phyloP scores from a whole-genome alignment of 176 grass and related monocot species.

The Carex scoparia region DNA sequence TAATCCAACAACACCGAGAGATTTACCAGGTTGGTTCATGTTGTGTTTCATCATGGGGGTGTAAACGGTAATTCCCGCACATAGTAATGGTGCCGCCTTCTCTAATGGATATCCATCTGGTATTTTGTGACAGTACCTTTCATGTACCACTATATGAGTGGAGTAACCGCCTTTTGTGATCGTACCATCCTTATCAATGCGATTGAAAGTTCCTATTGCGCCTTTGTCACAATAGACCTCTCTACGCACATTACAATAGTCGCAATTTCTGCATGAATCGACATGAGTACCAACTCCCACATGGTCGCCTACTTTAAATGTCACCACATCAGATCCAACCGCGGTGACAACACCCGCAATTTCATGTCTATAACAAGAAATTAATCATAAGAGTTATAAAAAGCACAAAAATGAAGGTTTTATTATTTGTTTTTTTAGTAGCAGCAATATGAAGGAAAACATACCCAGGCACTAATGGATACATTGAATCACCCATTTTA shows the following conservation, averaged over 20 bases:
- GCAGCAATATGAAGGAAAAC: neutral
- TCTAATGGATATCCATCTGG: conserved; percentile 30
- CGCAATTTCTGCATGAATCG: conserved; percentile 31
- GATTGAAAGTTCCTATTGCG: conserved; percentile 29
- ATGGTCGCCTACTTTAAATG: conserved; percentile 37
- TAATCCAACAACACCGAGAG: conserved; percentile 44
- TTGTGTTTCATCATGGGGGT: conserved; percentile 35
- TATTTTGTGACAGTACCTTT: conserved; percentile 37
- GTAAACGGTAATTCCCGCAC: conserved; percentile 50
- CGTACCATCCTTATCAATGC: conserved; percentile 25
- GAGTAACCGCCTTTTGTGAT: conserved; percentile 42
- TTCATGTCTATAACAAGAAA: conserved; percentile 36
- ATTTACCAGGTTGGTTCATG: conserved; percentile 32
- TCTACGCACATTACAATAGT: conserved; percentile 13
- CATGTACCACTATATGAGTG: conserved; percentile 27
- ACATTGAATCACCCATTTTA: conserved; percentile 29
- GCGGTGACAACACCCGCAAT: conserved; percentile 32
- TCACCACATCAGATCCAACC: conserved; percentile 23
- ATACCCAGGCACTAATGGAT: conserved; percentile 74
- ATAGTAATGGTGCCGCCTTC: conserved; percentile 34
- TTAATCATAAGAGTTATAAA: neutral
- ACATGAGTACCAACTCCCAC: conserved; percentile 42
- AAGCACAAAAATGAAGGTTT: neutral
- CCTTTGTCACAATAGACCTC: conserved; percentile 40
- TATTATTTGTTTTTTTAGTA: neutral